phyloP scores from a whole-genome alignment of 176 grass and related monocot genomes.

The Oryza punctata region DNA sequence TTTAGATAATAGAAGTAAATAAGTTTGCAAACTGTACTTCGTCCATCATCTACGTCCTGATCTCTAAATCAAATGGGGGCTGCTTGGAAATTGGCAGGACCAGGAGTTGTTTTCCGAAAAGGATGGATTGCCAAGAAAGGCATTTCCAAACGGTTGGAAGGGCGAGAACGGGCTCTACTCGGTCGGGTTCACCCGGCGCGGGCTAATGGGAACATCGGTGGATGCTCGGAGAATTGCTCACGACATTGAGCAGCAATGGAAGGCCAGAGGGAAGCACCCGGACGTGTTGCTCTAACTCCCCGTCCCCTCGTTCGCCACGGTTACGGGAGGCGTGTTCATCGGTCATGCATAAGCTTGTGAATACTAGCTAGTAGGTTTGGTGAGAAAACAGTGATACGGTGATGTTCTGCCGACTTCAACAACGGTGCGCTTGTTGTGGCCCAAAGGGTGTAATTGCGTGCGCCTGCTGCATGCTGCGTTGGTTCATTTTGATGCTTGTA shows the following conservation, averaged over 20 bases:
- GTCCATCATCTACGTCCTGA: not conserved
- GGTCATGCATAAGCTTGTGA: slow-evolving; percentile 38
- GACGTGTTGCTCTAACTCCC: slow-evolving; percentile 22
- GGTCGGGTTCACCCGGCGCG: slow-evolving; percentile 72
- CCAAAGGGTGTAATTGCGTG: slow-evolving; percentile 29
- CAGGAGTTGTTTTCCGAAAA: slow-evolving; percentile 76
- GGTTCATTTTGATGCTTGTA: slow-evolving; percentile 44
- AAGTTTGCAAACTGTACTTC: not conserved
- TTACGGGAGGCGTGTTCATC: not conserved
- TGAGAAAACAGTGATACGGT: slow-evolving; percentile 30
- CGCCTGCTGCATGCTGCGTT: slow-evolving; percentile 10
- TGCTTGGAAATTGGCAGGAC: slow-evolving; percentile 56
- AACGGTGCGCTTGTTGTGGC: slow-evolving; percentile 17
- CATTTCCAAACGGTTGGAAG: slow-evolving; percentile 88
- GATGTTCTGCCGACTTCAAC: slow-evolving; percentile 17
- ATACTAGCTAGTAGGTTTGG: slow-evolving; percentile 45
- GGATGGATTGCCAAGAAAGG: slow-evolving; percentile 82
- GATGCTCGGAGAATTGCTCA: slow-evolving; percentile 73
- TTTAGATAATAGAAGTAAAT: not conserved
- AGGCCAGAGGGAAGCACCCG: slow-evolving; percentile 17
- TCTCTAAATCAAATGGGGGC: slow-evolving; percentile 26
- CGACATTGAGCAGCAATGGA: slow-evolving; percentile 75
- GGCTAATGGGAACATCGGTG: slow-evolving; percentile 73
- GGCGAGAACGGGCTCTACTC: slow-evolving; percentile 76
- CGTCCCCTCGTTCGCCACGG: not conserved